Evolutionary conservation across 2,329 filamentous ascomycete species (phyloP), one percentile per base, ranked within the genome.

Genomic region (Alternaria novae-zelandiae): DNA sequence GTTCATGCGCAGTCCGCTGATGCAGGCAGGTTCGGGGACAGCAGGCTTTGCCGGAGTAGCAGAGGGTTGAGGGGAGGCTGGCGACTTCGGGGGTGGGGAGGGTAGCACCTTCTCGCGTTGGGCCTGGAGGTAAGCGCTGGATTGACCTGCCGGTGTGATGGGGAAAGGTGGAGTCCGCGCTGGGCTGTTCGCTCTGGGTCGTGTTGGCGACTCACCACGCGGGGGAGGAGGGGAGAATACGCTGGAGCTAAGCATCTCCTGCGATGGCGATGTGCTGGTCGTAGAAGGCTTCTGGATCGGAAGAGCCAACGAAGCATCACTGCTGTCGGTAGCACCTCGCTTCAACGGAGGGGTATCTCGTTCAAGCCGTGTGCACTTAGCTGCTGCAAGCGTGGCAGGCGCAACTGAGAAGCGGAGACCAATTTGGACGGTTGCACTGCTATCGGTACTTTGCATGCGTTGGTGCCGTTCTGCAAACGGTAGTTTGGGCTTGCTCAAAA

Each of bases 341-440:
- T 67, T 65, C 10, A 78, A 64, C 11, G 63, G 63, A 28, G 73
- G 67, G 11, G 67, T 55, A 15, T 63, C 55, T n/a, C 73, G 69
- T 46, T 71, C 74, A 28, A 47, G 20, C 49, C 47, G 57, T 1
- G 69, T 75, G 61, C 61, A 77, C 43, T 76, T 77, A 30, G 69
- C 73, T 55, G 76, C 76, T 53, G 74, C 74, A 59, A 80, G 76
- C 17, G 76, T 76, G 4, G 78, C 78, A 13, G 79, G 79, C 12
- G 78, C 79, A 6, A 81, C 65, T n/a, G 90, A 92, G 59, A 92
- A 83, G 11, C 90, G 86, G 15, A 92, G 82, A 2, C 90, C 90
- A 55, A 92, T 92, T 73, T 91, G 89, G 11, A 92, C 89, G 0
- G 89, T 92, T 23, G 89, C 89, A 10, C 87, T 87, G 47, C 90